phyloP scores from a whole-genome alignment of 176 grass and related monocot genomes.

The Zea luxurians region DNA sequence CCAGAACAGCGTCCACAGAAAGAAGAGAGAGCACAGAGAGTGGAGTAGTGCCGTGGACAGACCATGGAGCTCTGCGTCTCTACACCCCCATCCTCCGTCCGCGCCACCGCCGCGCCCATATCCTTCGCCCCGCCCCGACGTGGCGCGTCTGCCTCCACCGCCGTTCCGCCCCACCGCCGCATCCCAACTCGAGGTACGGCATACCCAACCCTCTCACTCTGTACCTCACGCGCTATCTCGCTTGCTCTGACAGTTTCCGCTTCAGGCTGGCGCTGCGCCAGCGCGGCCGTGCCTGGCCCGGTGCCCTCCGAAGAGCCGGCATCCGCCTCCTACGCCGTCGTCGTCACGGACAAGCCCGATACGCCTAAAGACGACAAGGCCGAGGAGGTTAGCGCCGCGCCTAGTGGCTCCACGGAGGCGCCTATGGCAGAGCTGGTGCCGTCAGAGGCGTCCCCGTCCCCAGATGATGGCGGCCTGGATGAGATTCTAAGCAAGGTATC shows the following conservation, averaged over 20 bases:
- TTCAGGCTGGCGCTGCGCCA: conserved; percentile 45
- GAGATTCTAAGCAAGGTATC: conserved; percentile 55
- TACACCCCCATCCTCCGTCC: conserved; percentile 27
- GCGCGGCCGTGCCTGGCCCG: conserved; percentile 28
- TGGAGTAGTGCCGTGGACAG: no score
- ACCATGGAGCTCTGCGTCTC: conserved; percentile 53
- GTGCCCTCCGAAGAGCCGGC: conserved; percentile 43
- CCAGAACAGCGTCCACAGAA: conserved; percentile 32
- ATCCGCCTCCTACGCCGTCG: conserved; percentile 7
- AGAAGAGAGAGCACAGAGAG: not conserved
- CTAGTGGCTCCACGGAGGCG: conserved; percentile 19
- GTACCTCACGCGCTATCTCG: not conserved
- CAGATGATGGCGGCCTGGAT: conserved; percentile 13
- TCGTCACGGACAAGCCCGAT: conserved; percentile 54
- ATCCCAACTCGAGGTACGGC: conserved; percentile 21
- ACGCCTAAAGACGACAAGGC: conserved; percentile 1
- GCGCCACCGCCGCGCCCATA: conserved; percentile 31
- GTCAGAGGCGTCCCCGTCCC: not conserved
- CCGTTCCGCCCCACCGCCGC: not conserved
- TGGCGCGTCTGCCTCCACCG: not conserved
- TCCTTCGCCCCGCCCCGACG: conserved; percentile 12
- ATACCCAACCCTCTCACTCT: no score
- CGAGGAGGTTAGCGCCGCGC: not conserved
- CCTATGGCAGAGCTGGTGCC: conserved; percentile 9
- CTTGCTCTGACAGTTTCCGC: not conserved